Conservation (phyloP, 2,329 filamentous ascomycete species). For the Pyrenophora seminiperda region DNA sequence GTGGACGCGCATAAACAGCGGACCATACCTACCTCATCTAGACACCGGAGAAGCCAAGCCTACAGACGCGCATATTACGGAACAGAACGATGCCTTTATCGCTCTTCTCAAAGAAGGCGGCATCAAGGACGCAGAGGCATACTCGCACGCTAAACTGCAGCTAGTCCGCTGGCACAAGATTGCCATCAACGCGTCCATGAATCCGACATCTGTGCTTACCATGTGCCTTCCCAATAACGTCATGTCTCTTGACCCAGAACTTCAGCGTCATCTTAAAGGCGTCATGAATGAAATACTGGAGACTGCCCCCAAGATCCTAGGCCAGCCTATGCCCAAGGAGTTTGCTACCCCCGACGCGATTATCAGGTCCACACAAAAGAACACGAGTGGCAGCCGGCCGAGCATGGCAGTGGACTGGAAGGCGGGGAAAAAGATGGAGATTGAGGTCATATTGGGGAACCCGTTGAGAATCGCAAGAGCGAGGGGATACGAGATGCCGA, state of each 20-base stretch:
- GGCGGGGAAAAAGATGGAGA: conserved; percentile 66
- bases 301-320: conserved; percentile 67
- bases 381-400: conserved; percentile 63
- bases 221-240: conserved; percentile 68
- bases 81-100: conserved; percentile 57
- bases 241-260: conserved; percentile 68
- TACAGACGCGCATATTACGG: conserved; percentile 43
- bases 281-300: conserved; percentile 73
- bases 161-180: conserved; percentile 77
- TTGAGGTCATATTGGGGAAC: conserved; percentile 75
- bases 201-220: conserved; percentile 71
- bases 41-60: conserved; percentile 37
- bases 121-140: conserved; percentile 68
- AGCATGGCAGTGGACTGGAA: conserved; percentile 75
- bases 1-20: conserved; percentile 74
- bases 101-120: conserved; percentile 64
- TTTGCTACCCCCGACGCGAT: conserved; percentile 69
- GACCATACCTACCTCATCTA: conserved; percentile 64
- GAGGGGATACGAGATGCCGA: conserved; percentile 67
- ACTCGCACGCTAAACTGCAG: conserved; percentile 70
- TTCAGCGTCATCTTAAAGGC: conserved; percentile 65
- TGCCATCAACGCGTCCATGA: conserved; percentile 77
- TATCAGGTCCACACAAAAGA: conserved; percentile 65
- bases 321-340: conserved; percentile 62
- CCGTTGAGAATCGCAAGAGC: conserved; percentile 68